Conservation (phyloP, 257 asterid genomes). For the Linderniella brevidens region DNA sequence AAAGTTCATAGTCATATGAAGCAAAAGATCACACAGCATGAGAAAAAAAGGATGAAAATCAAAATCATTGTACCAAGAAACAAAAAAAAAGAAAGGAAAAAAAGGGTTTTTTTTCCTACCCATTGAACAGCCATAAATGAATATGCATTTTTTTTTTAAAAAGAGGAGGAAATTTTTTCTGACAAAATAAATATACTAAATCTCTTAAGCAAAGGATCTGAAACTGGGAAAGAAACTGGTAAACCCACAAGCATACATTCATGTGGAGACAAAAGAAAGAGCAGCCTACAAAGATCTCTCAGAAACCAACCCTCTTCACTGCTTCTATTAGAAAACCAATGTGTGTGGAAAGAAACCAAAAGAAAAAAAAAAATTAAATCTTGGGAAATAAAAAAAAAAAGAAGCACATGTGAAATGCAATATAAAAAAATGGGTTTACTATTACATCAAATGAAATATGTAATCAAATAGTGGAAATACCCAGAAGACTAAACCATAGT, state of each 20-base stretch:
- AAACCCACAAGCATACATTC: too few species aligned
- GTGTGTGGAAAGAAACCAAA: background rate
- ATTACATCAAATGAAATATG: slow-evolving; percentile 15
- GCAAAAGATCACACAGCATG: slow-evolving; percentile 23
- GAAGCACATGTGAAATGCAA: slow-evolving; percentile 23
- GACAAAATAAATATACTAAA: too few species aligned
- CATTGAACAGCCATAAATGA: too few species aligned
- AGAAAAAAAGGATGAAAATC: too few species aligned
- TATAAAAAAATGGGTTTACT: slow-evolving; percentile 3
- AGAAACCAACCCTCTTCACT: background rate
- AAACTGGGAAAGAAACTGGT: too few species aligned
- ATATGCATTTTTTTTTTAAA: too few species aligned
- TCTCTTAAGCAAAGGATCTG: too few species aligned
- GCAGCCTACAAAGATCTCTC: background rate
- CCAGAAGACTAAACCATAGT: slow-evolving; percentile 51
- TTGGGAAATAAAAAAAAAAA: slow-evolving; percentile 5
- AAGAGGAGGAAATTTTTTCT: too few species aligned
- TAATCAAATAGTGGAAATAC: slow-evolving; percentile 51
- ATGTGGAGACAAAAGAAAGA: too few species aligned
- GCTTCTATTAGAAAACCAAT: background rate
- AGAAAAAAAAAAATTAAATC: background rate
- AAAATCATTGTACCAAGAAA: too few species aligned
- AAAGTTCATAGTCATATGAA: slow-evolving; percentile 25
- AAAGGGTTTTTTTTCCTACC: too few species aligned
- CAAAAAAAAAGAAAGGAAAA: too few species aligned